Conservation (phyloP, 371 early-diverging fungal species). For the Rhizomucor miehei region DNA sequence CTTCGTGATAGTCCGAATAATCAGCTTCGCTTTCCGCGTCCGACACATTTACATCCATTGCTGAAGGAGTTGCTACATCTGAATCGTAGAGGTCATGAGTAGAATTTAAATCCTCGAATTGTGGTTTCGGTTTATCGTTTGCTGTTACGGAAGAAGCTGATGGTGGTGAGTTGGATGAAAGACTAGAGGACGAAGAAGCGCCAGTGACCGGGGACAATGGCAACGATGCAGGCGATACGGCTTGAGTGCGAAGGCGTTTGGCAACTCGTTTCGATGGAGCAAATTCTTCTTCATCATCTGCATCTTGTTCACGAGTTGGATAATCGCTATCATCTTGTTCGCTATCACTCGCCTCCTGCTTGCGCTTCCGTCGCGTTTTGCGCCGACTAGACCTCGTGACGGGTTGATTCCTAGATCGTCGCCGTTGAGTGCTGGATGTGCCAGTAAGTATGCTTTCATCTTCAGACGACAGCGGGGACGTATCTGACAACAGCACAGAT, state of each 20-base stretch:
- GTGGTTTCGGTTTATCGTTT: not conserved
- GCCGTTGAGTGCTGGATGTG: conserved; percentile 2
- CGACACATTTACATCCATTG: conserved; percentile 9
- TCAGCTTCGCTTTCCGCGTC: conserved; percentile 49
- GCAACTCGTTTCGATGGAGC: conserved; percentile 4
- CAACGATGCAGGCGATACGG: conserved; percentile 6
- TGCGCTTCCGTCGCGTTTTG: not conserved
- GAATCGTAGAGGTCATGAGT: not conserved
- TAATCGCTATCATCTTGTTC: not conserved
- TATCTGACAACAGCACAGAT: conserved; percentile 6
- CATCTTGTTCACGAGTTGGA: not conserved
- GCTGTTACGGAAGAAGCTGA: conserved; percentile 11
- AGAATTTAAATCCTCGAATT: not conserved
- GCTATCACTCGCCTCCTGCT: not conserved
- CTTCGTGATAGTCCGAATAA: conserved; percentile 55
- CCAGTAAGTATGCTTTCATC: conserved; percentile 9
- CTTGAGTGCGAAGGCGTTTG: conserved; percentile 14
- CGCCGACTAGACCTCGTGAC: conserved; percentile 1
- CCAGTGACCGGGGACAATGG: conserved; percentile 11
- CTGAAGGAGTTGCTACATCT: conserved; percentile 5
- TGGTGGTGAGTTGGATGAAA: conserved; percentile 13
- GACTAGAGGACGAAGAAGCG: conserved; percentile 12
- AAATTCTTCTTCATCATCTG: conserved; percentile 13
- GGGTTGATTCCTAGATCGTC: not conserved
- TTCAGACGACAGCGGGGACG: conserved; percentile 14